Evolutionary conservation across 2,329 filamentous ascomycete genomes (phyloP).

Genomic region (Sarocladium brachiariae): DNA sequence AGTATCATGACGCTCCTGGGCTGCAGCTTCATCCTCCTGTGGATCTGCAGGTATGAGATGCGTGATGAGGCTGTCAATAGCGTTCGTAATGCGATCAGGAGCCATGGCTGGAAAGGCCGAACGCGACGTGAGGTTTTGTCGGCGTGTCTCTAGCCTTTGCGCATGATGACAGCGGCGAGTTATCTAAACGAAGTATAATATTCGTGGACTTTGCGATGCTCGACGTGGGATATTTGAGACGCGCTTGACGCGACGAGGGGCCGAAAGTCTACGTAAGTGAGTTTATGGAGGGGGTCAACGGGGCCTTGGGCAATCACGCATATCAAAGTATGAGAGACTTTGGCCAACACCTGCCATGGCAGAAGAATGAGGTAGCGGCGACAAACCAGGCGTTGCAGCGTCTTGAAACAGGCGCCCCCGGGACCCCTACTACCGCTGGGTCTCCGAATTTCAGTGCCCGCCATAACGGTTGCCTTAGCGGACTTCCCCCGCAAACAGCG

Average conservation of each 20-base stretch:
- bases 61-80: slow-evolving; percentile 71
- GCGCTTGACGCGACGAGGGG: slow-evolving; percentile 13
- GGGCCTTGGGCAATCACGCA: not conserved
- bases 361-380: too few relatives aligned
- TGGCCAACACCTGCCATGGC: too few relatives aligned
- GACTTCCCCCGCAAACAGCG: not conserved
- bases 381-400: too few relatives aligned
- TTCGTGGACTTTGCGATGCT: not conserved
- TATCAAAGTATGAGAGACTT: slow-evolving; percentile 6
- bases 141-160: not conserved
- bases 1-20: slow-evolving; percentile 62
- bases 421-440: too few relatives aligned
- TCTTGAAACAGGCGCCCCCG: too few relatives aligned
- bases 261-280: not conserved
- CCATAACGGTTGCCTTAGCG: too few relatives aligned
- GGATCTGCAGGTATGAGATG: slow-evolving; percentile 63
- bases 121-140: too few relatives aligned
- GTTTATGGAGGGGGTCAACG: not conserved
- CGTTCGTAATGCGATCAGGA: slow-evolving; percentile 65
- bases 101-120: slow-evolving; percentile 38
- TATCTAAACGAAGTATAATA: too few relatives aligned
- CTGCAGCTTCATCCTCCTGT: slow-evolving; percentile 58
- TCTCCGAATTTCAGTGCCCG: too few relatives aligned
- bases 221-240: slow-evolving; percentile 9
- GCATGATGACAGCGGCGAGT: not conserved